Conservation (phyloP, 75 land plant species). For the Chamaecyparis obtusa region DNA sequence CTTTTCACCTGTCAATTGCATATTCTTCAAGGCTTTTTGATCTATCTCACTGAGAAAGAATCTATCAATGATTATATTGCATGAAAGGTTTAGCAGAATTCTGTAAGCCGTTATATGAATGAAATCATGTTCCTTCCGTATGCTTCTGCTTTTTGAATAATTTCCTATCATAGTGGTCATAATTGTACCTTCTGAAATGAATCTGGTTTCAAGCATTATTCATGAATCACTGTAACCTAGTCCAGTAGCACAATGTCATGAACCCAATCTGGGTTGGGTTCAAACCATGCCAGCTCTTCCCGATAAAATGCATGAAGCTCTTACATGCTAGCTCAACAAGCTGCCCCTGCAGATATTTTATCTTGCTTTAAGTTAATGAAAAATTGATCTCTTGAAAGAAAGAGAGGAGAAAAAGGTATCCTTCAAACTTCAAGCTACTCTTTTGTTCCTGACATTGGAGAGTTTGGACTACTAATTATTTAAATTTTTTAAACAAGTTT, state of each 20-base stretch:
- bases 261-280: neutral
- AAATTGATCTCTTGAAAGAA: neutral
- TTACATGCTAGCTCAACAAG: neutral
- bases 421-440: neutral
- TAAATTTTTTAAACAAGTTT: neutral
- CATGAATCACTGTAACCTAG: neutral
- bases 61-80: neutral
- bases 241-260: neutral
- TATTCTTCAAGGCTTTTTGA: too few relatives aligned
- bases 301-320: neutral
- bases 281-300: neutral
- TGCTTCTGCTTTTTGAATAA: neutral
- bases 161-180: neutral
- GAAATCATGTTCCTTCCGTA: neutral
- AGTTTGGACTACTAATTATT: neutral
- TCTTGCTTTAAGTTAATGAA: neutral
- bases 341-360: neutral
- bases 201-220: neutral
- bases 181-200: neutral
- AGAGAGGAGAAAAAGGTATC: neutral
- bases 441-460: neutral
- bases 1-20: neutral
- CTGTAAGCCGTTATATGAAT: neutral
- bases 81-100: neutral
- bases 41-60: neutral